Conservation (phyloP, 345 rosid genomes). For the Anacardium occidentale region DNA sequence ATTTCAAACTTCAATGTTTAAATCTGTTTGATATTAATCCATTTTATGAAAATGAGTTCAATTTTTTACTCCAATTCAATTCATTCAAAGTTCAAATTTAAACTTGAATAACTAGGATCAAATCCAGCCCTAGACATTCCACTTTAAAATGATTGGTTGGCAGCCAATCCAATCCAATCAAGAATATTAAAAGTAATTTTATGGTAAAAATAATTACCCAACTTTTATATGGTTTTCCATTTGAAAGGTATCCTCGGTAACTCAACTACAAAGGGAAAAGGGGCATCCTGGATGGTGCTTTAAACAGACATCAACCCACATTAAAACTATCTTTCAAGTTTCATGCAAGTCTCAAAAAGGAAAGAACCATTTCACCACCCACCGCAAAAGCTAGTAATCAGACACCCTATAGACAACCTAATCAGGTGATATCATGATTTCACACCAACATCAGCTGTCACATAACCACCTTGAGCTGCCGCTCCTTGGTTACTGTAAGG, state of each 20-base stretch:
- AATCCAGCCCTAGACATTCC: too few species aligned
- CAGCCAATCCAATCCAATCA: not conserved
- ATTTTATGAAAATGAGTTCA: too few species aligned
- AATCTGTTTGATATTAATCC: too few species aligned
- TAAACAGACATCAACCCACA: conserved; percentile 17
- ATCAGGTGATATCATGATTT: conserved; percentile 32
- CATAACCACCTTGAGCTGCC: conserved; percentile 47
- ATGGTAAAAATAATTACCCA: not conserved
- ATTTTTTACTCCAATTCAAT: too few species aligned
- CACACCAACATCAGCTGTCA: conserved; percentile 50
- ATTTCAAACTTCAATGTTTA: too few species aligned
- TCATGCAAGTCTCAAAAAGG: conserved; percentile 6
- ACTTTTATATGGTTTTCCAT: conserved; percentile 2
- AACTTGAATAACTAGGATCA: too few species aligned
- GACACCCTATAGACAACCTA: conserved; percentile 15
- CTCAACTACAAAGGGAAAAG: conserved; percentile 1
- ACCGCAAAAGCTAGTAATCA: not conserved
- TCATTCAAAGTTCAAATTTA: too few species aligned
- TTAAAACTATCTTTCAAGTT: conserved; percentile 19
- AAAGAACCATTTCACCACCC: conserved; percentile 24
- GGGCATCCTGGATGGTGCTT: conserved; percentile 10
- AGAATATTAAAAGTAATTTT: too few species aligned
- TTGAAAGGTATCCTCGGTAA: conserved; percentile 1
- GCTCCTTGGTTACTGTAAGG: conserved; percentile 40
- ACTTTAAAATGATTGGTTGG: too few species aligned